Percentiles rank a stretch among this genome's conserved stretches.
These are phyloP conservation scores for Exserohilum turcica DNA, from an alignment of 2,329 filamentous ascomycete genomes.

Conservation along the genomic window DNA sequence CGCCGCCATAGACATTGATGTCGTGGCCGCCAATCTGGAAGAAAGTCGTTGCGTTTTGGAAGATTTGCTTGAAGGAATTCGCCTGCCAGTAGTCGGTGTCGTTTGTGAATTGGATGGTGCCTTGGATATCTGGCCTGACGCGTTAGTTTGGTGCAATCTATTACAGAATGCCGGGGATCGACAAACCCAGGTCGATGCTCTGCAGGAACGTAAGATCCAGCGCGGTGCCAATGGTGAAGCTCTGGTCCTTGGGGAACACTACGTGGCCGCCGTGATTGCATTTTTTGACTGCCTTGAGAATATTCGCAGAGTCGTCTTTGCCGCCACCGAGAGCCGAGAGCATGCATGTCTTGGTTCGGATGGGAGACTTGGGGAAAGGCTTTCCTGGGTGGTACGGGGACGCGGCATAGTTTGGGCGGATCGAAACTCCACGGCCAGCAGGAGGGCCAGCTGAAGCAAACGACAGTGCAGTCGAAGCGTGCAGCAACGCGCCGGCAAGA, in stretches of 20 bases:
- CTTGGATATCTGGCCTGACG: slow-evolving; percentile 57
- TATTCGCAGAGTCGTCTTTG: slow-evolving; percentile 57
- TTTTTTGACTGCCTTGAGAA: slow-evolving; percentile 60
- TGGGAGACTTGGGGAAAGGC: slow-evolving; percentile 42
- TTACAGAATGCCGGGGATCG: not conserved
- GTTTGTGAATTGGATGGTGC: slow-evolving; percentile 66
- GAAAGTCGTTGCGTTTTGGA: slow-evolving; percentile 70
- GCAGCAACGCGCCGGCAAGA: slow-evolving; percentile 31
- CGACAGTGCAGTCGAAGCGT: slow-evolving; percentile 30
- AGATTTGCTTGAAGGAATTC: slow-evolving; percentile 66
- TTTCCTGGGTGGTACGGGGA: slow-evolving; percentile 45
- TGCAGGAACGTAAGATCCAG: slow-evolving; percentile 69
- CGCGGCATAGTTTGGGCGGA: slow-evolving; percentile 43
- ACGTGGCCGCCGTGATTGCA: slow-evolving; percentile 69
- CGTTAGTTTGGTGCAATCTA: slow-evolving; percentile 5
- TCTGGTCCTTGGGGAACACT: slow-evolving; percentile 60
- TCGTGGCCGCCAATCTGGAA: slow-evolving; percentile 69
- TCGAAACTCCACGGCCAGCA: slow-evolving; percentile 27
- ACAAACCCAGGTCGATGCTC: slow-evolving; percentile 64
- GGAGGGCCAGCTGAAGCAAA: slow-evolving; percentile 27
- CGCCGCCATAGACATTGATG: slow-evolving; percentile 71
- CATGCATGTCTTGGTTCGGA: slow-evolving; percentile 46
- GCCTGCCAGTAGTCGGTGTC: slow-evolving; percentile 72
- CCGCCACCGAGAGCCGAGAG: slow-evolving; percentile 48
- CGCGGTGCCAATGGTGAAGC: slow-evolving; percentile 67